Base-by-base conservation (phyloP, 208 protist genomes). In the Balamuthia mandrillaris region DNA sequence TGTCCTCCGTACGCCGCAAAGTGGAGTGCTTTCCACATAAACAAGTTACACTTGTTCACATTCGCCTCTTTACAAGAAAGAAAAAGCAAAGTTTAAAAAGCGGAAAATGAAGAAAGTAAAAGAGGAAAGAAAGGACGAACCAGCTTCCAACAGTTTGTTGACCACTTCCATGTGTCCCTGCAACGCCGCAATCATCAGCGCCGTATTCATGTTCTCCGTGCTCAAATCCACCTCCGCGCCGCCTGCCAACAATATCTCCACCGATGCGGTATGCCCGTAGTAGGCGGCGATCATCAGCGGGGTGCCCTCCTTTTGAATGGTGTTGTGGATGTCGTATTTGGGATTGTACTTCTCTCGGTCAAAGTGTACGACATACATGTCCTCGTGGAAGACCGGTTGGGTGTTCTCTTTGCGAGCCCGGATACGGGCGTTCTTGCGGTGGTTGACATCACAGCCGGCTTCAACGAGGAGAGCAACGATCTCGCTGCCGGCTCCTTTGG, bases 331-430 rank as follows among this genome's bases (percentile, higher is more conserved):
- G 27, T 82, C 75, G 75, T 56, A 82, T 12, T 66, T 61, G 39
- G 75, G 39, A 42, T 66, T 82, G 56, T 82, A 82, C 75, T 82
- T 82, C 35, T 82, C 75, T 21, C 75, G 29, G 35, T 82, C 75
- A n/a, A 82, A 82, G 31, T 82, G 75, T 5, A 82, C 75, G 24
- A 82, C 75, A 42, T 82, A 82, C 75, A 82, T 82, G 52, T 82
- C 75, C 56, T 82, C 75, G 52, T 82, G 60, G 75, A 82, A 82
- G 5, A 82, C 75, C 1, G 75, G 75, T 31, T 82, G 75, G 3
- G 60, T 42, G 24, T 61, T 33, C 39, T 47, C 47, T n/a, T 82
- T 82, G 27, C 42, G n/a, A n/a, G n/a, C n/a, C n/a, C n/a, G n/a
- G n/a, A n/a, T n/a, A n/a, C n/a, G n/a, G n/a, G n/a, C 66, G 4